Base-by-base conservation (phyloP, 176 grass and related monocot species). In the Puccinellia tenuiflora region DNA sequence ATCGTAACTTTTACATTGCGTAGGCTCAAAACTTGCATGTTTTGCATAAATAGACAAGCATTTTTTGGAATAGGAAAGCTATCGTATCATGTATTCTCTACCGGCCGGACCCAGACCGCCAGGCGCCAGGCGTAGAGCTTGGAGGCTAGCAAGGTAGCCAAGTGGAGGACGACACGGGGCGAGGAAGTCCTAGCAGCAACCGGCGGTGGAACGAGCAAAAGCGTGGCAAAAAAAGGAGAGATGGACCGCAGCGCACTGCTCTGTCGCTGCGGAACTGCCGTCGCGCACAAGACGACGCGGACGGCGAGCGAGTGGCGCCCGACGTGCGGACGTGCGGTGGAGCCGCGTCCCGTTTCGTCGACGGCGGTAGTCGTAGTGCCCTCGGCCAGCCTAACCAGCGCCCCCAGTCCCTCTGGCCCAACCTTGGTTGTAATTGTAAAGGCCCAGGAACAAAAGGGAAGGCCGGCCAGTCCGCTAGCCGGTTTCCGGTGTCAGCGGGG, bases 251-350 rank as follows among this genome's bases (percentile, higher is more conserved):
- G 14, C 20, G 43, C 25, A 20, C 24, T 9, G 24, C 42, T 10
- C 7, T 72, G 14, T 39, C 38, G 7, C 2, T 87, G 50, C 39
- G 34, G 85, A 87, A 83, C 78, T 81, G 75, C 51, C 68, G 54
- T 84, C 87, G 87, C 78, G 75, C 75, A 30, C 87, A 89, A 87
- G 30, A 57, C 26, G 88, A 85, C 78, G 43, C 43, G n/a, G n/a
- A 34, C 73, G 51, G 9, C 30, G 6, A 77, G 14, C 59, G 56
- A 67, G 86, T 71, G 80, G 79, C 52, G 20, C 12, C 3, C 11
- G 39, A 40, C 39, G 8, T 8, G 6, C 68, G n/a, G n/a, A 60
- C 6, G 14, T 24, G 69, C 5, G 16, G 42, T 29, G 69, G 69
- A 73, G 69, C 25, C 69, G 68, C 69, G 69, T 29, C 39, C 69